A percentile compares a stretch with the other conserved stretches of the same genome.
Conservation (phyloP, 192 early-diverging fungal genomes). For the Coemansia nantahalensis region DNA sequence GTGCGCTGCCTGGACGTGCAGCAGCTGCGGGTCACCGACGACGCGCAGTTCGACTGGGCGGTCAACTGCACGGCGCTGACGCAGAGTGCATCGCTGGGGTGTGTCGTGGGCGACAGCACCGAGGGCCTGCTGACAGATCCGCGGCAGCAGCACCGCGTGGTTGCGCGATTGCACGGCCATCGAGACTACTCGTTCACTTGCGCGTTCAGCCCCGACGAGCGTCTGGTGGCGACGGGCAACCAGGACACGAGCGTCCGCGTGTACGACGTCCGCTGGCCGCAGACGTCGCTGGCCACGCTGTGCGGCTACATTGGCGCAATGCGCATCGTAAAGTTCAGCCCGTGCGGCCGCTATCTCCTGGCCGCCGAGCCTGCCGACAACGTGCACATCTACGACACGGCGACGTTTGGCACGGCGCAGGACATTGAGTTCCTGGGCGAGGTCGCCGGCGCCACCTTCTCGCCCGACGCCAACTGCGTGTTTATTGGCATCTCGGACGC, state of each 20-base stretch:
- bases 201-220: slow-evolving; percentile 42
- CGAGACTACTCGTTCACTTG: slow-evolving; percentile 45
- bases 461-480: slow-evolving; percentile 44
- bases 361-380: slow-evolving; percentile 52
- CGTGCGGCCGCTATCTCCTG: slow-evolving; percentile 35
- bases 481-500: slow-evolving; percentile 45
- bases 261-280: slow-evolving; percentile 47
- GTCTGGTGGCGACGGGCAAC: slow-evolving; percentile 46
- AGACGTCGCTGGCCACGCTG: slow-evolving; percentile 18
- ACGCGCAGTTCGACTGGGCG: slow-evolving; percentile 29
- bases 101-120: slow-evolving; percentile 46
- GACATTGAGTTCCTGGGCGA: slow-evolving; percentile 52
- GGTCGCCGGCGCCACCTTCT: slow-evolving; percentile 37
- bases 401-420: slow-evolving; percentile 20
- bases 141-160: slow-evolving; percentile 1
- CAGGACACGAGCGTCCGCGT: slow-evolving; percentile 51
- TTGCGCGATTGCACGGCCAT: slow-evolving; percentile 36
- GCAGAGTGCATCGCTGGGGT: slow-evolving; percentile 22
- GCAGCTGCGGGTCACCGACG: neutral
- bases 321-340: slow-evolving; percentile 38
- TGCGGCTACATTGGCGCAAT: slow-evolving; percentile 46
- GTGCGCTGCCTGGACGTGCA: slow-evolving; percentile 20
- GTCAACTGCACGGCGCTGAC: slow-evolving; percentile 41
- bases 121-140: slow-evolving; percentile 31
- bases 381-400: slow-evolving; percentile 43